Conservation (phyloP, 1,139 yeast genomes). For the Petasospora rhodanensis region DNA sequence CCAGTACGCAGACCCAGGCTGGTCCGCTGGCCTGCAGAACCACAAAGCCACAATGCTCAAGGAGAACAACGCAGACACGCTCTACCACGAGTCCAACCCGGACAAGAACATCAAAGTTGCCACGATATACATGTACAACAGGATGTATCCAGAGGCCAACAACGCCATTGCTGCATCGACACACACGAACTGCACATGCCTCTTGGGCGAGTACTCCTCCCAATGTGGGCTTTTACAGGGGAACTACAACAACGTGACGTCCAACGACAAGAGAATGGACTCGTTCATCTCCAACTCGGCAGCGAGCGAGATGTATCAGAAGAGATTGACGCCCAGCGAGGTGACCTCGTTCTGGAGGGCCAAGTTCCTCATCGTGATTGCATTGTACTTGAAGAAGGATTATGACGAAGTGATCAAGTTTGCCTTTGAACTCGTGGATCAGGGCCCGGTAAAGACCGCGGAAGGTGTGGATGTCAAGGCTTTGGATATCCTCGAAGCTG, state of each 20-base stretch:
- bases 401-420: constrained; percentile 14
- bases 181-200: constrained; percentile 15
- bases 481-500: constrained; percentile 14
- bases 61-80: constrained; percentile 15
- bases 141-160: constrained; percentile 21
- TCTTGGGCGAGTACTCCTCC: constrained; percentile 17
- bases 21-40: constrained; percentile 5
- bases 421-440: constrained; percentile 12
- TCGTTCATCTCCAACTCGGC: constrained; percentile 19
- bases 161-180: constrained; percentile 16
- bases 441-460: constrained; percentile 16
- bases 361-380: constrained; percentile 17
- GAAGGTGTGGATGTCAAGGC: constrained; percentile 17
- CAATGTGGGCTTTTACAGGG: constrained; percentile 22
- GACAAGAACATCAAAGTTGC: constrained; percentile 16
- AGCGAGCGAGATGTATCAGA: constrained; percentile 22
- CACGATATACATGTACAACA: constrained; percentile 14
- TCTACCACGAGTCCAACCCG: constrained; percentile 21
- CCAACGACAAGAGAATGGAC: constrained; percentile 24
- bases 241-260: constrained; percentile 10
- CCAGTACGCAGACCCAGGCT: constrained; percentile 10
- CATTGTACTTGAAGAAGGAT: constrained; percentile 19
- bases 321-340: constrained; percentile 21
- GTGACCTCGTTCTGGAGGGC: constrained; percentile 23
- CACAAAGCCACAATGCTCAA: constrained; percentile 10